Evolutionary conservation across 2,329 filamentous ascomycete genomes (phyloP).

Genomic region (Botrytis fragariae): DNA sequence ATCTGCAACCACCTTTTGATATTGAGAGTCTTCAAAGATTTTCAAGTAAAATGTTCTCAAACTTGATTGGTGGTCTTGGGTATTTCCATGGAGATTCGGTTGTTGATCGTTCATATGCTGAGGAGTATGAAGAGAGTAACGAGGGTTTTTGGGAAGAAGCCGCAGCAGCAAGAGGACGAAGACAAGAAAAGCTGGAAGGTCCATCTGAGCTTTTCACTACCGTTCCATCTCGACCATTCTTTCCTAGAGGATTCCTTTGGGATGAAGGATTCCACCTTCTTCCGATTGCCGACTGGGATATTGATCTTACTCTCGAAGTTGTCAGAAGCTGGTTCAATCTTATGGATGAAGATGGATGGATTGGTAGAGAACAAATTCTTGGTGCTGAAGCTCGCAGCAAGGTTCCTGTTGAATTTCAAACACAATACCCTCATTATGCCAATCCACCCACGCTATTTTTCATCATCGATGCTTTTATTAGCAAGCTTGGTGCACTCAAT

Average conservation of each 20-base stretch:
- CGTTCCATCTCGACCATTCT: constrained; percentile 91
- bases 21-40: constrained; percentile 72
- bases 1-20: constrained; percentile 73
- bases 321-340: constrained; percentile 93
- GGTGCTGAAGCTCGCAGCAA: constrained; percentile 90
- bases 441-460: constrained; percentile 96
- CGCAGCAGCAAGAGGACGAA: constrained; percentile 70
- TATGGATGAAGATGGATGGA: constrained; percentile 98
- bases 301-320: constrained; percentile 82
- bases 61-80: constrained; percentile 88
- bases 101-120: constrained; percentile 86
- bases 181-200: constrained; percentile 68
- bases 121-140: constrained; percentile 91
- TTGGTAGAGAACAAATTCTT: constrained; percentile 92
- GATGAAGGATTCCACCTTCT: constrained; percentile 96
- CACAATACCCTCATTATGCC: constrained; percentile 95
- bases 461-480: constrained; percentile 78
- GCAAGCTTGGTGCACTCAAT: constrained; percentile 63
- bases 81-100: constrained; percentile 90
- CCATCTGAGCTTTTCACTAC: constrained; percentile 88
- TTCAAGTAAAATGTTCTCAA: constrained; percentile 88
- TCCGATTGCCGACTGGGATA: constrained; percentile 90
- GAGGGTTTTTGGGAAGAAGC: constrained; percentile 96
- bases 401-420: constrained; percentile 87
- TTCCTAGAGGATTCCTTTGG: constrained; percentile 95